Conservation (phyloP, 768 basidiomycete species). For the Tulasnella sp. region DNA sequence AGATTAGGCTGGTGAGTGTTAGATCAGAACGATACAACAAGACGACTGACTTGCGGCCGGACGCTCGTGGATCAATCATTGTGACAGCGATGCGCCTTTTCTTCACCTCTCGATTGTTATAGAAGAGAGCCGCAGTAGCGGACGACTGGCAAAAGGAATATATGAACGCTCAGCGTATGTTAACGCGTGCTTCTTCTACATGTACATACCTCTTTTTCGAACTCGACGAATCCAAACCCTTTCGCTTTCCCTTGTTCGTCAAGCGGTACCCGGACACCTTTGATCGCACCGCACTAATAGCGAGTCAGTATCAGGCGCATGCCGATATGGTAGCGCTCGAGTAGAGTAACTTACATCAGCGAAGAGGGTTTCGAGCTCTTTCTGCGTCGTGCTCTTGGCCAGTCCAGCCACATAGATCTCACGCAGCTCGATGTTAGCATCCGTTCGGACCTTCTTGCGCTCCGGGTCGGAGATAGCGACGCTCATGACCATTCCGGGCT, state of each 20-base stretch:
- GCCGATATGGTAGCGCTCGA: background rate
- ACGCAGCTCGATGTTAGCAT: slow-evolving; percentile 69
- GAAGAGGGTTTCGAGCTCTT: slow-evolving; percentile 72
- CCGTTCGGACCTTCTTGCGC: slow-evolving; percentile 80
- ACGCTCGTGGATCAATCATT: slow-evolving; percentile 61
- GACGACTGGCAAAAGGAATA: slow-evolving; percentile 38
- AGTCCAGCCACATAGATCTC: slow-evolving; percentile 86
- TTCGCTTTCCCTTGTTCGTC: slow-evolving; percentile 61
- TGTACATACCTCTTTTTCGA: slow-evolving; percentile 58
- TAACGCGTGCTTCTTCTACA: background rate
- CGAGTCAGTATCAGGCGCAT: background rate
- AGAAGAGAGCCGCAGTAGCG: slow-evolving; percentile 57
- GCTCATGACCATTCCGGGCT: slow-evolving; percentile 53
- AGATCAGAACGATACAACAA: background rate
- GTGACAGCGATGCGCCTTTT: slow-evolving; percentile 86
- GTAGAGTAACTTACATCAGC: slow-evolving; percentile 42
- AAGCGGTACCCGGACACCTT: slow-evolving; percentile 66
- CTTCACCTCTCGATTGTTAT: slow-evolving; percentile 83
- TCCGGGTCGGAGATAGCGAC: slow-evolving; percentile 88
- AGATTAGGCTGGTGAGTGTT: background rate
- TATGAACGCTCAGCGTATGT: background rate
- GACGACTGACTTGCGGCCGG: slow-evolving; percentile 39
- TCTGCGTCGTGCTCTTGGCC: slow-evolving; percentile 62
- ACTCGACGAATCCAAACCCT: slow-evolving; percentile 91
- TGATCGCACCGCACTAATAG: slow-evolving; percentile 66